Evolutionary conservation across 345 rosid genomes (phyloP).

Genomic region (Nephelium lappaceum): DNA sequence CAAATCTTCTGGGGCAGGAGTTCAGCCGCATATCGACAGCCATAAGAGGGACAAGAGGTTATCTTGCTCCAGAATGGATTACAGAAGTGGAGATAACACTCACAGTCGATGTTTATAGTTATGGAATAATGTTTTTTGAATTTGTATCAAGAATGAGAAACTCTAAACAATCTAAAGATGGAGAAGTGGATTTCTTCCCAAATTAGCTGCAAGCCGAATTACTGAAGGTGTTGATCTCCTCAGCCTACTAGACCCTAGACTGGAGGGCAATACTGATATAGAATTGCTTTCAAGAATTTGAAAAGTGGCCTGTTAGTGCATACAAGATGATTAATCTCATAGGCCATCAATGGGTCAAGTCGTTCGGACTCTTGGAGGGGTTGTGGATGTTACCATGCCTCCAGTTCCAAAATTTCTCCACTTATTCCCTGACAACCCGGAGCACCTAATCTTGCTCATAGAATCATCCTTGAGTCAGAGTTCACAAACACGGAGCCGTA

Average conservation of each 20-base stretch:
- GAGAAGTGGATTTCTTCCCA: conserved; percentile 59
- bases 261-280: conserved; percentile 44
- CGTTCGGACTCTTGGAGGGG: conserved; percentile 81
- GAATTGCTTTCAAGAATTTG: conserved; percentile 64
- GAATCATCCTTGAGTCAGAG: conserved; percentile 48
- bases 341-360: conserved; percentile 84
- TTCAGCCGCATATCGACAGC: conserved; percentile 75
- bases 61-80: conserved; percentile 82
- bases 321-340: conserved; percentile 72
- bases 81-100: conserved; percentile 72
- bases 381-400: conserved; percentile 57
- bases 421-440: conserved; percentile 39
- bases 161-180: conserved; percentile 53
- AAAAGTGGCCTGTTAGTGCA: conserved; percentile 82
- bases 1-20: conserved; percentile 76
- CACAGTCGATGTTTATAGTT: conserved; percentile 86
- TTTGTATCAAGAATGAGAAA: conserved; percentile 78
- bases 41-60: conserved; percentile 37
- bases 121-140: conserved; percentile 88
- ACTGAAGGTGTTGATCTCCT: conserved; percentile 49
- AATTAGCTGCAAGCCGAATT: conserved; percentile 50
- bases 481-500: conserved; percentile 31
- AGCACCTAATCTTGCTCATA: conserved; percentile 45
- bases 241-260: conserved; percentile 52
- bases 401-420: conserved; percentile 63